A percentile compares a stretch with the other conserved stretches of the same genome.
These are phyloP conservation scores for Mycena chlorophos DNA, from an alignment of 768 basidiomycete genomes.

Conservation along the genomic window DNA sequence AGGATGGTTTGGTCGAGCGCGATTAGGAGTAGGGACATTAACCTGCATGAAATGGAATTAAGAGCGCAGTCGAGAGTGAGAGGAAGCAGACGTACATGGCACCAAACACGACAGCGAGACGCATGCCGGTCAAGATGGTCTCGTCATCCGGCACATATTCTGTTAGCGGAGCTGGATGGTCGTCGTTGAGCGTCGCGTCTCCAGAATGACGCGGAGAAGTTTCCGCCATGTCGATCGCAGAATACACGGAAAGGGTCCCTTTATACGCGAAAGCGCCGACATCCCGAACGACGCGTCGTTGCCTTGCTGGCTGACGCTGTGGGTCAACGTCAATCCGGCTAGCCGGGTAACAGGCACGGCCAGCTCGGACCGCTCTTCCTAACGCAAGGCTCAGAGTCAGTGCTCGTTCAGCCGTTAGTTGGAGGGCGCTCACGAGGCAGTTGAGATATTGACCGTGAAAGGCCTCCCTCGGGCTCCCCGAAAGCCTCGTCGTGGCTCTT, in stretches of 20 bases:
- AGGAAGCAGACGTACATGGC: conserved; percentile 4
- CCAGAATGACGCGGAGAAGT: background rate
- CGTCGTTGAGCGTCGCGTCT: background rate
- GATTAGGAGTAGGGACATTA: conserved; percentile 27
- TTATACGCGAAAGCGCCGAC: no score
- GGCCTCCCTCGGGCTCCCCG: no score
- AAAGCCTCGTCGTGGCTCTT: no score
- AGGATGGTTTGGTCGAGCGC: conserved; percentile 42
- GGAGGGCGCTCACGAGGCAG: no score
- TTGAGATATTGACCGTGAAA: no score
- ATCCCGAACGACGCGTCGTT: no score
- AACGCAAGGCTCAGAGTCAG: no score
- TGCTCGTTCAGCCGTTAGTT: no score
- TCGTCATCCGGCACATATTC: background rate
- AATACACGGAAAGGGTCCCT: background rate
- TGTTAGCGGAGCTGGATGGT: background rate
- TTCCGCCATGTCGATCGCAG: background rate
- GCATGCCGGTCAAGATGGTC: conserved; percentile 7
- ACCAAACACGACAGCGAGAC: conserved; percentile 10
- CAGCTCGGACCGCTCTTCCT: no score
- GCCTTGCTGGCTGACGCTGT: no score
- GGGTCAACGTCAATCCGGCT: no score
- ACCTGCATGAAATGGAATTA: conserved; percentile 1
- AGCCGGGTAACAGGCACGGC: no score
- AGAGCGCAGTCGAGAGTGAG: background rate